Evolutionary conservation across 192 early-diverging fungal genomes (phyloP).

Genomic region (Coemansia sp.): DNA sequence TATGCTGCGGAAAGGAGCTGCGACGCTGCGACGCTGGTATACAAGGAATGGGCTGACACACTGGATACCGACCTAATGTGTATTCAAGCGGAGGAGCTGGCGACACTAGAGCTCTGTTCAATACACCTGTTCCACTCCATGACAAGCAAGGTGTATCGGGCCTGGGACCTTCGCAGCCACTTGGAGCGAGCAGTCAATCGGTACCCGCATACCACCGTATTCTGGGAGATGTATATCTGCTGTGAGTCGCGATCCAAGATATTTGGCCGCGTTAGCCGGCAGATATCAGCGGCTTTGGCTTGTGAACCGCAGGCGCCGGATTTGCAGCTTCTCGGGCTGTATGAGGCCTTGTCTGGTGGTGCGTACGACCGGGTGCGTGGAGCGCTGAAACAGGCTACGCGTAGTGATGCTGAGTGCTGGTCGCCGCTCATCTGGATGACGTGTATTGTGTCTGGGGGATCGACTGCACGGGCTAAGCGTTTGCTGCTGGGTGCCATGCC

Average conservation of each 20-base stretch:
- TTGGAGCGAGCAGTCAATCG: slow-evolving; percentile 9
- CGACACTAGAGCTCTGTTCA: slow-evolving; percentile 28
- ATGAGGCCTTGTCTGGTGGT: background rate
- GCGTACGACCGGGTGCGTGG: slow-evolving; percentile 1
- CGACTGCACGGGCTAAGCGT: slow-evolving; percentile 4
- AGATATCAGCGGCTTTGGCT: background rate
- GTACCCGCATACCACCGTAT: slow-evolving; percentile 23
- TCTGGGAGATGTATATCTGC: slow-evolving; percentile 38
- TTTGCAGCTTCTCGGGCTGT: background rate
- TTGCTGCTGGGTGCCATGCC: slow-evolving; percentile 16
- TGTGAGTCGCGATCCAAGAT: slow-evolving; percentile 17
- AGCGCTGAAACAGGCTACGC: slow-evolving; percentile 16
- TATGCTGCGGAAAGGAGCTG: slow-evolving; percentile 18
- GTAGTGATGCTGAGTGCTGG: slow-evolving; percentile 5
- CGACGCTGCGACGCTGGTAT: background rate
- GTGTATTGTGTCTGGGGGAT: background rate
- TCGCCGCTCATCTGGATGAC: slow-evolving; percentile 22
- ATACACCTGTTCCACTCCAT: slow-evolving; percentile 27
- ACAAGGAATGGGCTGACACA: background rate
- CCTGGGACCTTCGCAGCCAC: slow-evolving; percentile 25
- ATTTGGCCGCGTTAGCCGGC: slow-evolving; percentile 7
- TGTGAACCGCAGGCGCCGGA: background rate
- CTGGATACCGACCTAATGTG: background rate
- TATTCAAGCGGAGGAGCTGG: background rate
- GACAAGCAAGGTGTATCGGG: slow-evolving; percentile 21